Conservation (phyloP, 1,284 basidiomycete genomes). For the Puccinia sorghi region DNA sequence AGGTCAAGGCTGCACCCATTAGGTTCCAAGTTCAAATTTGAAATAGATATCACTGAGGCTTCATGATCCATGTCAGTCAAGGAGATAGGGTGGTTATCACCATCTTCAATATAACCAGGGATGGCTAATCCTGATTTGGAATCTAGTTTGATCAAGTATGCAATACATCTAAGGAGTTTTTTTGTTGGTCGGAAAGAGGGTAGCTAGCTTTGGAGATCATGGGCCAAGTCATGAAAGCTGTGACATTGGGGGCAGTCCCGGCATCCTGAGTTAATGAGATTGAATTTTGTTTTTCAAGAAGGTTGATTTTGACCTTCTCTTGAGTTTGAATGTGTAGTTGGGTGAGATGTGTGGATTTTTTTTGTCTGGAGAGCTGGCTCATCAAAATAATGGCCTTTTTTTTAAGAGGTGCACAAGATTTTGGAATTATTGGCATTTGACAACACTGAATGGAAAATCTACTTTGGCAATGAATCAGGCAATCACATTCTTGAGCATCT, state of each 20-base stretch:
- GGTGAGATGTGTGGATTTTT: too few relatives aligned
- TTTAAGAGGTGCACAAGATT: too few relatives aligned
- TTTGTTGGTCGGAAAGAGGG: not conserved
- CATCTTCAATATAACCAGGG: not conserved
- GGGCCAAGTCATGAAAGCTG: not conserved
- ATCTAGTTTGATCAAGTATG: not conserved
- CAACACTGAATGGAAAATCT: too few relatives aligned
- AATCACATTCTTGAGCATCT: too few relatives aligned
- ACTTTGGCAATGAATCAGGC: too few relatives aligned
- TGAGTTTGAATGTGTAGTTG: not conserved
- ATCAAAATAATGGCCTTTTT: too few relatives aligned
- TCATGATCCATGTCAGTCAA: not conserved
- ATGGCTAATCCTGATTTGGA: not conserved
- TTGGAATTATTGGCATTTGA: too few relatives aligned
- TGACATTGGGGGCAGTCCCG: slow-evolving; percentile 16
- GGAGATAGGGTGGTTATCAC: too few relatives aligned
- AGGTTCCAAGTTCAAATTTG: too few relatives aligned
- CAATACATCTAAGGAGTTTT: not conserved
- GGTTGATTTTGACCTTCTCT: not conserved
- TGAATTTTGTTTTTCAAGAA: not conserved
- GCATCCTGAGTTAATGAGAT: not conserved
- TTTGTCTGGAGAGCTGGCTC: too few relatives aligned
- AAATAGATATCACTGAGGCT: too few relatives aligned
- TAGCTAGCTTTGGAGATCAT: not conserved
- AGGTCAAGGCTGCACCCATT: not conserved